Evolutionary conservation across 371 early-diverging fungal genomes (phyloP).

Genomic region (Lichtheimia corymbifera): DNA sequence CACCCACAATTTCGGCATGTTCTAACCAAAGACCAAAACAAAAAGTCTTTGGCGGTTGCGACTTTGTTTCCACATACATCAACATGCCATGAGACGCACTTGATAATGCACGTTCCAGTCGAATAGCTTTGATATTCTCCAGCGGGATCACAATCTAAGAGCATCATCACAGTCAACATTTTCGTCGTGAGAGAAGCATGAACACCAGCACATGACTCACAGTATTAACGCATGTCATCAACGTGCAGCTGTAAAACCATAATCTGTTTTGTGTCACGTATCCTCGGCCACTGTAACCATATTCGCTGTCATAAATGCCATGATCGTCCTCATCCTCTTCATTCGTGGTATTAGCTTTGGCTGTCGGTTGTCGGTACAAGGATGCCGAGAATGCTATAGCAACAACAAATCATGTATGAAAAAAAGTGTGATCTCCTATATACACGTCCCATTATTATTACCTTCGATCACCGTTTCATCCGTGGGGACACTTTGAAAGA

Average conservation of each 20-base stretch:
- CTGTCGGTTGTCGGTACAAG: slow-evolving; percentile 20
- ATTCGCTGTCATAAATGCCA: slow-evolving; percentile 9
- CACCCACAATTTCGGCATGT: slow-evolving; percentile 28
- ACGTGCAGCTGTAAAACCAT: slow-evolving; percentile 45
- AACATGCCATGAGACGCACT: slow-evolving; percentile 23
- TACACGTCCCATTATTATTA: slow-evolving; percentile 4
- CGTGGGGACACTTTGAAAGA: slow-evolving; percentile 33
- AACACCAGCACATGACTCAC: slow-evolving; percentile 17
- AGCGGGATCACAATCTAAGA: slow-evolving; percentile 38
- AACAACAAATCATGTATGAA: background rate
- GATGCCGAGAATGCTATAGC: slow-evolving; percentile 32
- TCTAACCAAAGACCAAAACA: slow-evolving; percentile 42
- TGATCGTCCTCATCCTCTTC: slow-evolving; percentile 6
- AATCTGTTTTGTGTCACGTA: slow-evolving; percentile 39
- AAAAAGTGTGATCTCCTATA: too few species aligned
- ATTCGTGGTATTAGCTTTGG: background rate
- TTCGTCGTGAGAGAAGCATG: too few species aligned
- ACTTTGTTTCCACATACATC: slow-evolving; percentile 26
- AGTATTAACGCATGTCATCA: slow-evolving; percentile 41
- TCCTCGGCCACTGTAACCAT: slow-evolving; percentile 34
- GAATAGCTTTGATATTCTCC: slow-evolving; percentile 28
- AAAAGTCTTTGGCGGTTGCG: slow-evolving; percentile 6
- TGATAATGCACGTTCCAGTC: slow-evolving; percentile 22
- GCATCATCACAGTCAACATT: background rate
- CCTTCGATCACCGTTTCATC: slow-evolving; percentile 44